Evolutionary conservation across 2,329 filamentous ascomycete genomes (phyloP).

Genomic region (Fusarium hostae): DNA sequence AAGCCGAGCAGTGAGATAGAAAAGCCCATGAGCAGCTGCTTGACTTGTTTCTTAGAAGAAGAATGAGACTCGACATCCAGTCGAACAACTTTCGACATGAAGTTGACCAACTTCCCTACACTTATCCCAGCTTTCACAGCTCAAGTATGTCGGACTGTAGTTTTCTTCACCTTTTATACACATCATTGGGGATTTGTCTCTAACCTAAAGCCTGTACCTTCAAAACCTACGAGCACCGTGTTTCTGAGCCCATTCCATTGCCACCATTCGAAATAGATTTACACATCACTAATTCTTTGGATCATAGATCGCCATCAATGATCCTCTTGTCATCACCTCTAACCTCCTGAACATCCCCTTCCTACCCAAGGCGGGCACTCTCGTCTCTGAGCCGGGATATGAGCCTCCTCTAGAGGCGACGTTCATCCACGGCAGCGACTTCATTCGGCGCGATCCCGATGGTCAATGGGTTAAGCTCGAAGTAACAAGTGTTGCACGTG

Average conservation of each 20-base stretch:
- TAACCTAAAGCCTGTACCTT: neutral
- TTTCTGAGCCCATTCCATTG: neutral
- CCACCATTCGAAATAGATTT: neutral
- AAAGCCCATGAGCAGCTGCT: neutral
- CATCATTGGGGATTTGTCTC: neutral
- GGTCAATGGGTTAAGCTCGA: slow-evolving; percentile 53
- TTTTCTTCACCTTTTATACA: neutral
- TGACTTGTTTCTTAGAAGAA: neutral
- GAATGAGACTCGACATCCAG: slow-evolving; percentile 23
- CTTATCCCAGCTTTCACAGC: slow-evolving; percentile 54
- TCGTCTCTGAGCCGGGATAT: slow-evolving; percentile 52
- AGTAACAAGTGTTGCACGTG: slow-evolving; percentile 51
- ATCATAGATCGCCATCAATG: slow-evolving; percentile 50
- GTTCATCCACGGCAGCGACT: slow-evolving; percentile 54
- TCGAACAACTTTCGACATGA: slow-evolving; percentile 34
- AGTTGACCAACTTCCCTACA: slow-evolving; percentile 50
- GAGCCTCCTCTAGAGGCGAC: slow-evolving; percentile 50
- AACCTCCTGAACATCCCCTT: slow-evolving; percentile 51
- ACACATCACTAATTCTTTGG: neutral
- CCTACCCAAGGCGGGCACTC: slow-evolving; percentile 44
- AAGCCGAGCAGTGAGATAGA: slow-evolving; percentile 7
- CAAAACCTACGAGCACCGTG: neutral
- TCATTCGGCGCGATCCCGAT: slow-evolving; percentile 53
- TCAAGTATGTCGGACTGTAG: slow-evolving; percentile 43
- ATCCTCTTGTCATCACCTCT: slow-evolving; percentile 47